Base-by-base conservation (phyloP, 192 early-diverging fungal species). In the Entomortierella parvispora region DNA sequence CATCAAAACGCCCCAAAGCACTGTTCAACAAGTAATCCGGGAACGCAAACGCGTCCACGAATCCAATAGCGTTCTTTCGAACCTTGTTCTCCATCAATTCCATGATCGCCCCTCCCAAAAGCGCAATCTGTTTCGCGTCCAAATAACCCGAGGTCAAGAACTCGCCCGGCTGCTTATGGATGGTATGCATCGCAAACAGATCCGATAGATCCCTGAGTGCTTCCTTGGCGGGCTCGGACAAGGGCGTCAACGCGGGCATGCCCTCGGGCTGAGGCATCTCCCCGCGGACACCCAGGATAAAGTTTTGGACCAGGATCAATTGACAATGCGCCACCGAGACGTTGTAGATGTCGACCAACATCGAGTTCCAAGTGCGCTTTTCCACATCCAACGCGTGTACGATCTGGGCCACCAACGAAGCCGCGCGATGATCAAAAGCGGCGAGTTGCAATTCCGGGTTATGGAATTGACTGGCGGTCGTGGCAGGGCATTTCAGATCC, bases 11-110 rank as follows among this genome's bases (percentile, higher is more conserved):
- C 15, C 91, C 95, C 40, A 95, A 79, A 7, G 93, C 89, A 40
- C 92, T 92, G 78, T 94, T 87, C 5, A 96, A 82, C 28, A 84
- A 62, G 52, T 90, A 90, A 58, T 95, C 95, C 0, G 91, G 85
- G 31, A 93, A 79, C 23, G 85, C 88, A 81, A 92, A 95, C 0
- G 93, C 87, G 52, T 96, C 95, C 18, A 93, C 93, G 23, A 96
- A 85, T 0, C 89, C 80, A 12, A 96, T 85, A 2, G 91, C 91
- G 70, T 96, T 86, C 32, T 86, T 86, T 10, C 93, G 83, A 1
- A 96, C 68, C 28, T 87, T 84, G 42, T 82, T 82, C 44, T 62
- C 65, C 48, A 93, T 83, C 28, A 86, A 45, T 2, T 63, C 71
- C 26, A 86, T 83, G 56, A 92, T 71, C 0, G 71, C 56, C 2